These are phyloP conservation scores for Blepharisma japonicum DNA, from an alignment of 73 alveolate genomes.

Conservation along the genomic window DNA sequence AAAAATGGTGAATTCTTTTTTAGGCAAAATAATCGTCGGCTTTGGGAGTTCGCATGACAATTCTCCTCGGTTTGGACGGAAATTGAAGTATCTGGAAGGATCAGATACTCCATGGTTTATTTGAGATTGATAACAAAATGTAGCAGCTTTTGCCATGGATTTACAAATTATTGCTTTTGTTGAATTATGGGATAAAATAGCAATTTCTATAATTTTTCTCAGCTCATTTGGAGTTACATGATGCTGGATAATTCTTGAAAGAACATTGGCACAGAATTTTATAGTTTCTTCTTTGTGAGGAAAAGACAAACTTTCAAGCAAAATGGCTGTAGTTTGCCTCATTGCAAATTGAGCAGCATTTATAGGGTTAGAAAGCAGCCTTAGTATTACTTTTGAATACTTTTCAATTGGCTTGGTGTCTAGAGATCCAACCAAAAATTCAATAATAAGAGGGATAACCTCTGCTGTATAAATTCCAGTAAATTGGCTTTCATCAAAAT, in stretches of 20 bases:
- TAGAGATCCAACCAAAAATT: not conserved
- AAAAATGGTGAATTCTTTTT: too few relatives aligned
- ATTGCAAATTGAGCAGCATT: conserved; percentile 26
- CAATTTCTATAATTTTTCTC: conserved; percentile 13
- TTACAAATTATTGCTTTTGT: too few relatives aligned
- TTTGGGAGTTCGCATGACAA: too few relatives aligned
- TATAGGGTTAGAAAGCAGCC: not conserved
- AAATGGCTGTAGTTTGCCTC: not conserved
- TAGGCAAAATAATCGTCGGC: too few relatives aligned
- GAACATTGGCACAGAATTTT: not conserved
- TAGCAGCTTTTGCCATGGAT: too few relatives aligned
- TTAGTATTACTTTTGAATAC: not conserved
- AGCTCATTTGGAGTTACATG: conserved; percentile 28
- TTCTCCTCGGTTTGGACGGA: too few relatives aligned
- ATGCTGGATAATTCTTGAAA: conserved; percentile 1
- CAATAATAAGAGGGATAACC: conserved; percentile 3
- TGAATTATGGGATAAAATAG: too few relatives aligned
- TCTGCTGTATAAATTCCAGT: not conserved
- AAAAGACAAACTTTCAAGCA: conserved; percentile 8
- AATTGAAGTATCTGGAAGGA: too few relatives aligned
- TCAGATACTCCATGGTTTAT: too few relatives aligned
- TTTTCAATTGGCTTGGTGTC: not conserved
- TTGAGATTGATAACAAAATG: too few relatives aligned
- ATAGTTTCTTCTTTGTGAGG: not conserved
- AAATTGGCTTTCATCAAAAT: conserved; percentile 1